These are phyloP conservation scores for Phytophthora tubulina DNA, from an alignment of 352 stramenopile species.

Conservation along the genomic window DNA sequence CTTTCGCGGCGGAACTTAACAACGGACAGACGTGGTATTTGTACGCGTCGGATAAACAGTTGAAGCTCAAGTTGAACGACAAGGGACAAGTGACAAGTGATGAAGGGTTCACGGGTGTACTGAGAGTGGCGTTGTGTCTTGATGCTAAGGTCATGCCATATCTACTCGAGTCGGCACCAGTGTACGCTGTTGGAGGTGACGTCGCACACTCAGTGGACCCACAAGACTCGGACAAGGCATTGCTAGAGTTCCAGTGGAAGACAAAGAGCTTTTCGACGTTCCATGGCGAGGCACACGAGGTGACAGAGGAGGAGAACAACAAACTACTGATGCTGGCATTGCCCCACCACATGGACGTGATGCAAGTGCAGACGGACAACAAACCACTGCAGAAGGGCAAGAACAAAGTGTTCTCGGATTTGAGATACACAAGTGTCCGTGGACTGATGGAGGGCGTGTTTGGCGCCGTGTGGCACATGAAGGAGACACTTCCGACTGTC, in stretches of 20 bases:
- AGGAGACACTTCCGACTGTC: conserved; percentile 61
- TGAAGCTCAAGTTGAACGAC: conserved; percentile 53
- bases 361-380: conserved; percentile 33
- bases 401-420: conserved; percentile 47
- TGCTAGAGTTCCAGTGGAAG: conserved; percentile 74
- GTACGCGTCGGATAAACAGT: conserved; percentile 59
- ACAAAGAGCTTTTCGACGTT: conserved; percentile 55
- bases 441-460: conserved; percentile 77
- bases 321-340: conserved; percentile 80
- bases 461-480: conserved; percentile 71
- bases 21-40: conserved; percentile 77
- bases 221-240: conserved; percentile 40
- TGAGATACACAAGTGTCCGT: conserved; percentile 79
- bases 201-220: conserved; percentile 59
- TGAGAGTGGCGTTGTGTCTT: conserved; percentile 63
- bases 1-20: conserved; percentile 62
- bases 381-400: conserved; percentile 28
- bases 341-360: conserved; percentile 76
- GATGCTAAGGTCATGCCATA: conserved; percentile 51
- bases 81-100: conserved; percentile 50
- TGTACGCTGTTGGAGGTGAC: conserved; percentile 67
- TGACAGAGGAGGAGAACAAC: conserved; percentile 34
- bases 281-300: conserved; percentile 8
- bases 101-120: conserved; percentile 57
- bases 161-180: conserved; percentile 63